phyloP scores from a whole-genome alignment of 345 rosid species.

The Lumnitzera littorea region DNA sequence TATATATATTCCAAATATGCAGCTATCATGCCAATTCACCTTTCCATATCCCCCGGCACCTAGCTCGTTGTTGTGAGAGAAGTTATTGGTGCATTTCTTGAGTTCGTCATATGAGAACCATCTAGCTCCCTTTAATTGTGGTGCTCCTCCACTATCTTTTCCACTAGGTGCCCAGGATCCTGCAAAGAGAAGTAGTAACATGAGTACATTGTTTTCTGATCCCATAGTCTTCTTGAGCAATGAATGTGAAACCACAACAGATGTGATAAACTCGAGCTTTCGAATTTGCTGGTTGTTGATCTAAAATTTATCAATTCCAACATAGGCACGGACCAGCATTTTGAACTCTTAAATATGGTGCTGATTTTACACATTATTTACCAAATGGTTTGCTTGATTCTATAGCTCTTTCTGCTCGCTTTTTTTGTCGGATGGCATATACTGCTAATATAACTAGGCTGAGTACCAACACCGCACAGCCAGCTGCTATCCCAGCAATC shows the following conservation, averaged over 20 bases:
- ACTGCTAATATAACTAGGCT: conserved; percentile 59
- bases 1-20: not conserved
- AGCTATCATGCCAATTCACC: conserved; percentile 22
- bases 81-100: conserved; percentile 63
- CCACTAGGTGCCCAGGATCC: conserved; percentile 94
- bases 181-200: conserved; percentile 15
- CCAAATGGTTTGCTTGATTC: conserved; percentile 83
- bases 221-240: not conserved
- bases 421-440: conserved; percentile 89
- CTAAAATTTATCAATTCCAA: too few species aligned
- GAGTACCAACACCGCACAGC: conserved; percentile 45
- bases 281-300: not conserved
- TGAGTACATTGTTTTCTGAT: not conserved
- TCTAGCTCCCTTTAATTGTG: conserved; percentile 91
- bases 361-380: conserved; percentile 17
- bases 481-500: conserved; percentile 42
- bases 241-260: not conserved
- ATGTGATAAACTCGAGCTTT: too few species aligned
- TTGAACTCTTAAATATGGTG: too few species aligned
- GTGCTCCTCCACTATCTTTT: conserved; percentile 80
- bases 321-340: too few species aligned
- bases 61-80: conserved; percentile 65
- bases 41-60: conserved; percentile 96
- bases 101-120: conserved; percentile 95
- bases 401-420: conserved; percentile 84